Percentiles rank a stretch among this genome's conserved stretches.
Conservation (phyloP, 352 stramenopile species). For the Pythium guiyangense region DNA sequence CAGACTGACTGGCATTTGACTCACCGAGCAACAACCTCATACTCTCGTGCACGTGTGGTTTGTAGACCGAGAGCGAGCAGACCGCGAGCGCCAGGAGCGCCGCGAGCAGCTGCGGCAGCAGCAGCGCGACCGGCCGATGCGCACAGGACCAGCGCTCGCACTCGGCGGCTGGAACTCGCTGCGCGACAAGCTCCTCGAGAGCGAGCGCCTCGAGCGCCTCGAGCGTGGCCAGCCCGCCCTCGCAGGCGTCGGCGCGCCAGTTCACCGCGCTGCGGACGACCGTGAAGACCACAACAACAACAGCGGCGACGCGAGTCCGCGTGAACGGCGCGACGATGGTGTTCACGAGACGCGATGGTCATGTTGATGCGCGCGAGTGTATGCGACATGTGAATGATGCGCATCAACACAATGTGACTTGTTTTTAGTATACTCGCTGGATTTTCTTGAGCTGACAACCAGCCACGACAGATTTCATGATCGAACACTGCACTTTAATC, state of each 20-base stretch:
- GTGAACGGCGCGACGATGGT: not conserved
- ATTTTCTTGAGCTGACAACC: too few relatives aligned
- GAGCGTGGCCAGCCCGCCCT: constrained; percentile 4
- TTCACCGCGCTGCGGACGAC: not conserved
- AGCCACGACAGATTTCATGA: too few relatives aligned
- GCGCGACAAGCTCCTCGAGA: constrained; percentile 15
- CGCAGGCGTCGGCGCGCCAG: constrained; percentile 2
- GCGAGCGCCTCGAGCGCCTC: constrained; percentile 11
- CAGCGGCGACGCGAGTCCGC: not conserved
- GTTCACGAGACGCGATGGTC: not conserved
- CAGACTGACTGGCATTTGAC: not conserved
- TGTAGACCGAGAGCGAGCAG: not conserved
- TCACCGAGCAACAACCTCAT: not conserved
- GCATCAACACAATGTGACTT: not conserved
- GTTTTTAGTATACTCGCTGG: too few relatives aligned
- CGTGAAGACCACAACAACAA: not conserved
- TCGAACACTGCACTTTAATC: too few relatives aligned
- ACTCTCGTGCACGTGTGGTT: not conserved
- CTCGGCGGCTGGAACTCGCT: constrained; percentile 15
- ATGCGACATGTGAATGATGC: not conserved
- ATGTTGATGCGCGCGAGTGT: not conserved
- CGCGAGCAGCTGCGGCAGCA: not conserved
- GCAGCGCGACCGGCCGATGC: not conserved
- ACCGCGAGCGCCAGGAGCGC: not conserved
- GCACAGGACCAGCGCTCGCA: constrained; percentile 6